Evolutionary conservation across 345 rosid species (phyloP), one percentile per base, ranked within the genome.

Genomic region (Psidium friedrichsthalianum): DNA sequence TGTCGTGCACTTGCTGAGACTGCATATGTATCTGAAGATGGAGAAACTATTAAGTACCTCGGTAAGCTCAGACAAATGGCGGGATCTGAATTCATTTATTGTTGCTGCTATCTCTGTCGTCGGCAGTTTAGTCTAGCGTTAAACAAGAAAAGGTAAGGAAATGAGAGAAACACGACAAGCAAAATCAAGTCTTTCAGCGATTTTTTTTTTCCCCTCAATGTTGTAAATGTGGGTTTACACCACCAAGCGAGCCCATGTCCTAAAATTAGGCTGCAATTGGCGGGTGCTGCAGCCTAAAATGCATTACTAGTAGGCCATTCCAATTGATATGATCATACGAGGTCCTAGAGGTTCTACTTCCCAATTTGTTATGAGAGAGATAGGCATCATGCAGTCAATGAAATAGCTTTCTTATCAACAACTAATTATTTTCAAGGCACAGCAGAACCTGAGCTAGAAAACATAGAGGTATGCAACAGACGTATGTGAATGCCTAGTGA

Each of bases 1-100:
- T 44, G 36, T 44, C 83, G 1, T 44, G 51, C 25, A 40, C 5
- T 18, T 32, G 44, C 78, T 40, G 47, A 69, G 47, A 32, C 78
- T 69, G 11, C 54, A 42, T 54, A 18, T 27, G 56, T 83, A 49
- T 18, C 9, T 69, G 22, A n/a, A 83, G 84, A 84, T 47, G 13
- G 74, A 11, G 64, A 51, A 82, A 55, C 36, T 56, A 61, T 78
- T 47, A 22, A 51, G 54, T 90, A 95, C 99, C 98, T 97, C 98
- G 29, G 98, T 88, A 32, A 97, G 96, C 88, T 97, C 99, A 16
- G 99, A 92, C 85, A 97, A 90, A 87, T 97, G 99, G 83, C 98
- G 99, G 54, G 95, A 91, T 88, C 99, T 95, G 87, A 94, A 97
- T 88, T 95, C 98, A 53, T 95, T 97, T 86, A 97, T 97, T 51